These are phyloP conservation scores for Helotiales sp. DNA, from an alignment of 2,329 filamentous ascomycete genomes.

Conservation along the genomic window DNA sequence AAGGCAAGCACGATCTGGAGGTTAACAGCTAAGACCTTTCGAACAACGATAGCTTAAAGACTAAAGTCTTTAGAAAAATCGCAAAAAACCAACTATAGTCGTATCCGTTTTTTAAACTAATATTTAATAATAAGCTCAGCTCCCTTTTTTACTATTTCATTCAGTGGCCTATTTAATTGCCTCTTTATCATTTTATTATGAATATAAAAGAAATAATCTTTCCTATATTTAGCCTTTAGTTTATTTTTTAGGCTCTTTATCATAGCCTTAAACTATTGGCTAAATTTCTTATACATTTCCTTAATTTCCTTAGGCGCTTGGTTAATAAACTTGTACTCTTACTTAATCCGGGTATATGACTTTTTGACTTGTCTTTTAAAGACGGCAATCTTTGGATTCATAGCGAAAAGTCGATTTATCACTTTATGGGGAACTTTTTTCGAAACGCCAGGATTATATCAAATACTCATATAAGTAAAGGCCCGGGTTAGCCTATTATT, in stretches of 20 bases:
- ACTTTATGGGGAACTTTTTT: constrained; percentile 27
- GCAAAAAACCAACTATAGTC: constrained; percentile 29
- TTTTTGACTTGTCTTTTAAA: constrained; percentile 28
- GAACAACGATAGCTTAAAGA: constrained; percentile 23
- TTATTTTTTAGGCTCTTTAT: constrained; percentile 27
- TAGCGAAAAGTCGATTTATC: constrained; percentile 14
- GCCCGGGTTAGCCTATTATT: constrained; percentile 32
- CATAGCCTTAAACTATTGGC: constrained; percentile 21
- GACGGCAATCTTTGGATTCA: constrained; percentile 27
- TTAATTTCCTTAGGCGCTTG: constrained; percentile 13
- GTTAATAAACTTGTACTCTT: constrained; percentile 33
- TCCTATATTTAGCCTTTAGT: constrained; percentile 16
- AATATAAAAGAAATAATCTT: constrained; percentile 31
- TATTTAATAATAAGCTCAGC: constrained; percentile 27
- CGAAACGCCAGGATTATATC: constrained; percentile 29
- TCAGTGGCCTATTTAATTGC: no score
- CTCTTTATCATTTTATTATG: constrained; percentile 33
- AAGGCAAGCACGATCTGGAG: constrained; percentile 29
- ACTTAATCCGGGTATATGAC: constrained; percentile 25
- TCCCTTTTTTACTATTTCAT: constrained; percentile 21
- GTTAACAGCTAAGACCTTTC: constrained; percentile 31
- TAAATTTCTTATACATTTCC: constrained; percentile 20
- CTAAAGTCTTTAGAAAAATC: constrained; percentile 31
- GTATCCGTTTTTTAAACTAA: constrained; percentile 30
- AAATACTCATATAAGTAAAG: constrained; percentile 35